Evolutionary conservation across 306 rosid species (phyloP), one percentile per base, ranked within the genome.

Genomic region (Gastrolobium villosum): DNA sequence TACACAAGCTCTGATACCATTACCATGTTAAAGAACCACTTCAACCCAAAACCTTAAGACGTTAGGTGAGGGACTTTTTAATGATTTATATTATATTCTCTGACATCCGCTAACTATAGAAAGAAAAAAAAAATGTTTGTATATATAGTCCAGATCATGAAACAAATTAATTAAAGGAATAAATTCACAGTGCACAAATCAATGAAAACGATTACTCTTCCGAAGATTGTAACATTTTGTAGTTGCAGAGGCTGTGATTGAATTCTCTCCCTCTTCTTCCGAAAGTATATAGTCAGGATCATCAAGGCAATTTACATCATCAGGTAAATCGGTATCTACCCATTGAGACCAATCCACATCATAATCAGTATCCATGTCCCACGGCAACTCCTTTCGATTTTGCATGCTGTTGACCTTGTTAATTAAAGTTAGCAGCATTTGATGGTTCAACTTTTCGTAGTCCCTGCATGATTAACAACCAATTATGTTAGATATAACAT

Each of bases 391-490:
- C 32, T 80, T 35, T 41, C 43, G 68, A 44, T 75, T 78, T 62
- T 93, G 75, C 81, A 93, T 81, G 70, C 36, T 68, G 75, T 79
- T 88, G 28, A 90, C 67, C 85, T 80, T 89, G 53, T 91, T 88
- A 35, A 80, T 55, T 44, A 93, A 41, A 80, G 74, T 78, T 59
- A 75, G 66, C 28, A 91, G 64, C 79, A 91, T 76, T 40, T 90
- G 86, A 84, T 91, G 88, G 79, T 83, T 93, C 87, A 93, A 35
- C 53, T 84, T 86, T 76, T 88, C 94, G 76, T 88, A 90, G 81
- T 94, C 87, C 84, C 95, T 90, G 88, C 89, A 81, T 32, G 7
- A 57, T 65, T 69, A 14, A 34, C 65, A 79, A 46, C 11, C 13
- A 62, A 72, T 34, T 9, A 0, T 8, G 4, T 85, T 30, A 70